Evolutionary conservation across 2,329 filamentous ascomycete species (phyloP), one percentile per base, ranked within the genome.

Genomic region (Talaromyces sp.): DNA sequence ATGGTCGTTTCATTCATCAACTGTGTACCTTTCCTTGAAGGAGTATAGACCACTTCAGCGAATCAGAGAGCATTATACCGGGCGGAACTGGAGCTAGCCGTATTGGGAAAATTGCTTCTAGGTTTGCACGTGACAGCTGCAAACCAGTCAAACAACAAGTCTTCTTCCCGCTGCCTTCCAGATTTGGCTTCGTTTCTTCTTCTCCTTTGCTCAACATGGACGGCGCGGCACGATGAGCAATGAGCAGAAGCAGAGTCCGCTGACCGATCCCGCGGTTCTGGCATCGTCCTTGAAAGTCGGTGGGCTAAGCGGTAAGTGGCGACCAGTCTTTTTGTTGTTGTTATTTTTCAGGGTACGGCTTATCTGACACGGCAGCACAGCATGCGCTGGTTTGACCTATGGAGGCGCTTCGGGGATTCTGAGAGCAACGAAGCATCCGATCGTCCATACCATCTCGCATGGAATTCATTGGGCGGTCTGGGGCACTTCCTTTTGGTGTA

Each of bases 391-490:
- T 33, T 72, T 88, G 28, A 72, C 90, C 32, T 80, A 85, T 58
- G 89, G 89, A 39, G 87, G 89, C 57, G 84, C 88, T 56, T 83
- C 84, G 39, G 92, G 91, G 30, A 88, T 96, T 54, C 74, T 93
- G 55, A 84, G 86, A 62, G 88, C 88, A n/a, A 54, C 57, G 19
- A 82, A 80, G 25, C 85, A 90, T 4, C 82, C 84, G 4, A 72
- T 86, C 2, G 75, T 93, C 7, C 93, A 92, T 76, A 88, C 91
- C 0, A 67, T 88, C 13, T 83, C 88, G 42, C 87, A 88, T 25
- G 89, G 91, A 19, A 80, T 91, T 47, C 92, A 96, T 77, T 96
- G 91, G 85, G 91, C 91, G 74, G 82, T 85, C 49, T 82, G 96
- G 44, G 91, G 91, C 39, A 85, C 84, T 54, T 89, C 85, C 17